Conservation (phyloP, 2,329 filamentous ascomycete genomes). For the Ascochyta lentis region DNA sequence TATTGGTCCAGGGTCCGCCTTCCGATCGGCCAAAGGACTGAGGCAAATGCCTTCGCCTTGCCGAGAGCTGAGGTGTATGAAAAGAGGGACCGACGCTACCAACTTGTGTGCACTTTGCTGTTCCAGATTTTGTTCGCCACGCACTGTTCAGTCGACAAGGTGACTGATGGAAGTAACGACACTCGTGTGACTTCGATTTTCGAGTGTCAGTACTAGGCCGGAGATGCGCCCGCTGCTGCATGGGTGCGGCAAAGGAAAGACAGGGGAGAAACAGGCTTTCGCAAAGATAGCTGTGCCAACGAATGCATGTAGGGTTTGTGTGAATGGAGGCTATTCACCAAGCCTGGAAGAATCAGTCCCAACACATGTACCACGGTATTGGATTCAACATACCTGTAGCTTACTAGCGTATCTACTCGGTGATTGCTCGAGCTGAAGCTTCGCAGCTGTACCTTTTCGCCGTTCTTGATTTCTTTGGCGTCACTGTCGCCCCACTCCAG, state of each 20-base stretch:
- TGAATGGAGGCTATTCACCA: conserved; percentile 14
- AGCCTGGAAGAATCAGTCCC: conserved; percentile 15
- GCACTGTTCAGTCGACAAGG: background rate
- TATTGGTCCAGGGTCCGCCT: conserved; percentile 10
- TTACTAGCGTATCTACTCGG: conserved; percentile 92
- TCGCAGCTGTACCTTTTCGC: conserved; percentile 91
- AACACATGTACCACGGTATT: conserved; percentile 19
- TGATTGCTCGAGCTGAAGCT: conserved; percentile 97
- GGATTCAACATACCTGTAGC: conserved; percentile 68
- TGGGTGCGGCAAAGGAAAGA: background rate
- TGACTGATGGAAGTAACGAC: background rate
- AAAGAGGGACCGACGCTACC: conserved; percentile 10
- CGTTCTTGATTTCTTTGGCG: conserved; percentile 93
- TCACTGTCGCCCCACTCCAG: conserved; percentile 99
- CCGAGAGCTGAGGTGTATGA: conserved; percentile 16
- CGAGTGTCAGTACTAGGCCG: background rate
- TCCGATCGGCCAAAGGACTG: background rate
- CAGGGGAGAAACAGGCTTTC: conserved; percentile 12
- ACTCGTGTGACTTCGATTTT: background rate
- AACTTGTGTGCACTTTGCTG: background rate
- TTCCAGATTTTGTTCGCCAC: background rate
- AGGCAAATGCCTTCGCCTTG: conserved; percentile 10
- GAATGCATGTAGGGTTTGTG: conserved; percentile 7
- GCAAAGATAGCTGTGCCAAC: conserved; percentile 11
- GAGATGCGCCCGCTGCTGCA: conserved; percentile 4